Evolutionary conservation across 1,284 basidiomycete genomes (phyloP).

Genomic region (Sporisorium iseilematis-ciliati): DNA sequence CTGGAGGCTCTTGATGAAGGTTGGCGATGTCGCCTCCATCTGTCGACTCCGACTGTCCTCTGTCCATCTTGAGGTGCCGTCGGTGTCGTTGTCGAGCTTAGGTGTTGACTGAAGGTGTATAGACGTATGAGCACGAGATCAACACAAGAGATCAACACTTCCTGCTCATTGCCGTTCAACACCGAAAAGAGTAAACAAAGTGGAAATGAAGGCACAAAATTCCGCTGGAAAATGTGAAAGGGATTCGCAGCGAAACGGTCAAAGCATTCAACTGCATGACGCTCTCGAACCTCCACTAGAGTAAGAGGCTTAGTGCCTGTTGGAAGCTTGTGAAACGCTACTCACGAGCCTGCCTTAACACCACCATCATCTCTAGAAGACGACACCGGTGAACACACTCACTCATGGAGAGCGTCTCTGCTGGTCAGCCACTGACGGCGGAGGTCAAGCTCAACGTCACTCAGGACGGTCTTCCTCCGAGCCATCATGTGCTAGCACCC

Average conservation of each 20-base stretch:
- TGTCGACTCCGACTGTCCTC: not conserved
- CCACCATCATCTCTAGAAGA: conserved; percentile 1
- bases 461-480: conserved; percentile 26
- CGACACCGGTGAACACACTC: too few relatives aligned
- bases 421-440: conserved; percentile 12
- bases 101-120: too few relatives aligned
- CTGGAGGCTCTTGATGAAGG: conserved; percentile 17
- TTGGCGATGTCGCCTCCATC: conserved; percentile 30
- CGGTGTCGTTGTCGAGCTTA: too few relatives aligned
- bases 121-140: not conserved
- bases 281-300: not conserved
- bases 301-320: not conserved
- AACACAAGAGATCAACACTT: not conserved
- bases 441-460: conserved; percentile 24
- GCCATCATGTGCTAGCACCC: conserved; percentile 50
- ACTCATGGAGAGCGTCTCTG: conserved; percentile 2
- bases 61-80: not conserved
- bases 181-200: not conserved
- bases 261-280: not conserved
- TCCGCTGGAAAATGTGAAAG: not conserved
- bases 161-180: not conserved
- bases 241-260: too few relatives aligned
- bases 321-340: not conserved
- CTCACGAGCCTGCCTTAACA: not conserved
- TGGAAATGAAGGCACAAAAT: not conserved